A percentile compares a stretch with the other conserved stretches of the same genome.
These are phyloP conservation scores for Dichotomocladium elegans DNA, from an alignment of 371 early-diverging fungal genomes.

Conservation along the genomic window DNA sequence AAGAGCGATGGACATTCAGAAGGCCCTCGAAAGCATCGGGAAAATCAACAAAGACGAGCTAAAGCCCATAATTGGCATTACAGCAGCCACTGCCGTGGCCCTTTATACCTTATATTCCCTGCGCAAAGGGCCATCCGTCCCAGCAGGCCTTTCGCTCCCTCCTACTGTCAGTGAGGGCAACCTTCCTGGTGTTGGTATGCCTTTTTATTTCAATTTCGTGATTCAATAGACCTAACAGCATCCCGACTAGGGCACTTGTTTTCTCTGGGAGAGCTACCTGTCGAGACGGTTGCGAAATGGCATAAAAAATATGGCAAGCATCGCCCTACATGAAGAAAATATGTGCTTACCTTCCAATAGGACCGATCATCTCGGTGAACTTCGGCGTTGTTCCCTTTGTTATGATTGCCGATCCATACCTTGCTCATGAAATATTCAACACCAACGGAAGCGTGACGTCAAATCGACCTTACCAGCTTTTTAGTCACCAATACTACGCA, in stretches of 20 bases:
- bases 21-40: neutral
- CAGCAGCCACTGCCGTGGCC: slow-evolving; percentile 7
- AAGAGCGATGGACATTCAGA: neutral
- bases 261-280: slow-evolving; percentile 11
- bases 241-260: slow-evolving; percentile 20
- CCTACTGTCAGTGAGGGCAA: slow-evolving; percentile 5
- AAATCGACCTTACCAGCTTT: slow-evolving; percentile 11
- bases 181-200: slow-evolving; percentile 11
- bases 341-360: neutral
- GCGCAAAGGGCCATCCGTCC: neutral
- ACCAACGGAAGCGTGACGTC: slow-evolving; percentile 16
- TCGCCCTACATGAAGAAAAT: neutral
- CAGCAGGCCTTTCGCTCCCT: slow-evolving; percentile 2
- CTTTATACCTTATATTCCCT: neutral
- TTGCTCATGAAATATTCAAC: slow-evolving; percentile 23
- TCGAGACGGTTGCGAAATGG: slow-evolving; percentile 9
- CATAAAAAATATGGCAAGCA: slow-evolving; percentile 8
- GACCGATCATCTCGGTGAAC: slow-evolving; percentile 11
- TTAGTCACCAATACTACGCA: slow-evolving; percentile 9
- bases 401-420: slow-evolving; percentile 13
- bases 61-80: slow-evolving; percentile 2
- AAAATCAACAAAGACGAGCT: neutral
- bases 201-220: too few relatives aligned
- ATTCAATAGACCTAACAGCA: too few relatives aligned
- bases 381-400: slow-evolving; percentile 20